A percentile compares a stretch with the other conserved stretches of the same genome.
phyloP scores from a whole-genome alignment of 1,139 yeast genomes.

The Spencermartinsiella ligniputridi region DNA sequence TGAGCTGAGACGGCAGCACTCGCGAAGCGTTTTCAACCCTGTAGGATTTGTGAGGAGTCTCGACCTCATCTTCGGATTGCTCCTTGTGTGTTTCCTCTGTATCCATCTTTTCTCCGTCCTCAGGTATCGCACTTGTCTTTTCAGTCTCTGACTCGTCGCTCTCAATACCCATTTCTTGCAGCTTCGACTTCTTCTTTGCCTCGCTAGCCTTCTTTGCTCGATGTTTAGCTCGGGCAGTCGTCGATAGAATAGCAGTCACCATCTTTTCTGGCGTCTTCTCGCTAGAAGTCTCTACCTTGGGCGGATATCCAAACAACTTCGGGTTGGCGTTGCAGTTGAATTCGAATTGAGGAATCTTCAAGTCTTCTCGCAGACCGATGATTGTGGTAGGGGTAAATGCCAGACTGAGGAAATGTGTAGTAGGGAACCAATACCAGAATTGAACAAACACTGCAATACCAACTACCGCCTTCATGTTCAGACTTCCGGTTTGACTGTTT shows the following conservation, averaged over 20 bases:
- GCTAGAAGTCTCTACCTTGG: conserved; percentile 73
- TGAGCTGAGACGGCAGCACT: conserved; percentile 86
- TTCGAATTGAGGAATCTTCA: conserved; percentile 81
- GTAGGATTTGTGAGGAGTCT: conserved; percentile 43
- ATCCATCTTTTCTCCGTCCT: conserved; percentile 16
- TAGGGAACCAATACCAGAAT: conserved; percentile 99
- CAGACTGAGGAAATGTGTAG: conserved; percentile 85
- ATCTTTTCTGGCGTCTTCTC: conserved; percentile 86
- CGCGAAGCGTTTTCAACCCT: conserved; percentile 76
- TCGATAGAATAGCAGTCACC: conserved; percentile 89
- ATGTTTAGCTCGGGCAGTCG: conserved; percentile 88
- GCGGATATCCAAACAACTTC: conserved; percentile 83
- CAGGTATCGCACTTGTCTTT: conserved; percentile 20
- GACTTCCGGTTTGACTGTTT: conserved; percentile 83
- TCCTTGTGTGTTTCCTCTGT: conserved; percentile 17
- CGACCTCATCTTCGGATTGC: conserved; percentile 32
- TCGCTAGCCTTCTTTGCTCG: conserved; percentile 67
- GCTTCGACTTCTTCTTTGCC: conserved; percentile 49
- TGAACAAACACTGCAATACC: conserved; percentile 88
- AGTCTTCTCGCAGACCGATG: conserved; percentile 80
- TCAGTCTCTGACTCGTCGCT: conserved; percentile 31
- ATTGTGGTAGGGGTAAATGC: conserved; percentile 92
- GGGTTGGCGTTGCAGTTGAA: conserved; percentile 78
- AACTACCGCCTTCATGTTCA: conserved; percentile 85
- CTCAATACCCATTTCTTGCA: conserved; percentile 35